These are phyloP conservation scores for Jasminum sambac DNA, from an alignment of 257 asterid species.

Conservation along the genomic window DNA sequence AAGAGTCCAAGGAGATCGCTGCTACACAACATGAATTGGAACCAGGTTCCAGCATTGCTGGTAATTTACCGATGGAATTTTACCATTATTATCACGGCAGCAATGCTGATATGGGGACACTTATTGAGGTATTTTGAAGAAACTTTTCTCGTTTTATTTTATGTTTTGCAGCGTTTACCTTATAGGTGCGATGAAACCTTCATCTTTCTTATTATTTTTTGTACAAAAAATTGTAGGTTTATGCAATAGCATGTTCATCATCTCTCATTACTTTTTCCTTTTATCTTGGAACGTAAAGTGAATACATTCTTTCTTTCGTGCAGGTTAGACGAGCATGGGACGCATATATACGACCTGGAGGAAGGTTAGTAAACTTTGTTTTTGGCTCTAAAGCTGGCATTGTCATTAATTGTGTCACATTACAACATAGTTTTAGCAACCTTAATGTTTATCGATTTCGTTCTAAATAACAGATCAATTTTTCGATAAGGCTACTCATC, in stretches of 20 bases:
- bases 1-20: constrained; percentile 22
- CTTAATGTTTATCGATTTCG: no score
- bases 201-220: no score
- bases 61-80: constrained; percentile 86
- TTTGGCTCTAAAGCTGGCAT: not conserved
- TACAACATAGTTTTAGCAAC: no score
- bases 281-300: constrained; percentile 14
- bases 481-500: no score
- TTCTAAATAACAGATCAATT: no score
- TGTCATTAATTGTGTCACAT: not conserved
- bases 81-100: constrained; percentile 98
- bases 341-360: constrained; percentile 85
- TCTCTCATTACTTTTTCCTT: constrained; percentile 12
- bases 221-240: no score
- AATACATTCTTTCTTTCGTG: constrained; percentile 26
- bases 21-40: constrained; percentile 35
- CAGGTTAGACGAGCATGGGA: constrained; percentile 98
- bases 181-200: no score
- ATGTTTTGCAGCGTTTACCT: no score
- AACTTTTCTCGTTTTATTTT: constrained; percentile 11
- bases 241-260: not conserved
- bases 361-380: constrained; percentile 54
- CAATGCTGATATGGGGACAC: constrained; percentile 90
- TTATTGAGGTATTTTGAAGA: constrained; percentile 65
- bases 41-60: constrained; percentile 46